A percentile compares a stretch with the other conserved stretches of the same genome.
These are phyloP conservation scores for Aspergillus sp. DNA, from an alignment of 2,329 filamentous ascomycete species.

Conservation along the genomic window DNA sequence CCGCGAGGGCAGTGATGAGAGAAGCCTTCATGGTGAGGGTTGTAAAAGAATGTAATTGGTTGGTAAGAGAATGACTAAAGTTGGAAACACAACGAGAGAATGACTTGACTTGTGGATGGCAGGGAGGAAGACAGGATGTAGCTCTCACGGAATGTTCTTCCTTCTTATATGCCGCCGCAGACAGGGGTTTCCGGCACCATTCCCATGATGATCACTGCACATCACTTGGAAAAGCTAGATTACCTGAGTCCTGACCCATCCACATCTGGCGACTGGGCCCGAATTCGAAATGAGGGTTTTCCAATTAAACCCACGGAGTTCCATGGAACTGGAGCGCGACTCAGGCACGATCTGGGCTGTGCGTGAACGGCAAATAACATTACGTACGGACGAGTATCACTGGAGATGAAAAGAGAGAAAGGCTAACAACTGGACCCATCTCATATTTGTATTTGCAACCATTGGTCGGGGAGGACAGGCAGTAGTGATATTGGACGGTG, in stretches of 20 bases:
- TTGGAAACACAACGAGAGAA: constrained; percentile 15
- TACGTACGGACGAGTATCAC: not conserved
- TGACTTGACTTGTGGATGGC: constrained; percentile 13
- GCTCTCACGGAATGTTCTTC: not conserved
- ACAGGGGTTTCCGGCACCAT: not conserved
- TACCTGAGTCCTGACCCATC: too few relatives aligned
- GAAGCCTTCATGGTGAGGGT: constrained; percentile 27
- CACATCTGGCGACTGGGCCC: too few relatives aligned
- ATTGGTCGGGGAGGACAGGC: not conserved
- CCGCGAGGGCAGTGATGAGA: constrained; percentile 24
- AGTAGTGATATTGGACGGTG: not conserved
- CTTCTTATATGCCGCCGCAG: constrained; percentile 14
- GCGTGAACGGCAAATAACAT: not conserved
- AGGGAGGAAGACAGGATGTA: not conserved
- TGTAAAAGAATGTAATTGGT: constrained; percentile 9
- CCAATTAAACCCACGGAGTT: not conserved
- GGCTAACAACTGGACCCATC: not conserved
- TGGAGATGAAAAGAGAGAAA: not conserved
- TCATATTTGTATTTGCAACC: not conserved
- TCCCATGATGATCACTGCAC: not conserved
- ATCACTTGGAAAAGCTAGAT: not conserved
- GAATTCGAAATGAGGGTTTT: not conserved
- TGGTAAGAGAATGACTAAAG: constrained; percentile 22
- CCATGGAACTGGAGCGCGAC: not conserved
- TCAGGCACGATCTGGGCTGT: not conserved